Percentiles rank a stretch among this genome's conserved stretches.
Evolutionary conservation across 2,329 filamentous ascomycete genomes (phyloP).

Genomic region (Aspergillus terreus): DNA sequence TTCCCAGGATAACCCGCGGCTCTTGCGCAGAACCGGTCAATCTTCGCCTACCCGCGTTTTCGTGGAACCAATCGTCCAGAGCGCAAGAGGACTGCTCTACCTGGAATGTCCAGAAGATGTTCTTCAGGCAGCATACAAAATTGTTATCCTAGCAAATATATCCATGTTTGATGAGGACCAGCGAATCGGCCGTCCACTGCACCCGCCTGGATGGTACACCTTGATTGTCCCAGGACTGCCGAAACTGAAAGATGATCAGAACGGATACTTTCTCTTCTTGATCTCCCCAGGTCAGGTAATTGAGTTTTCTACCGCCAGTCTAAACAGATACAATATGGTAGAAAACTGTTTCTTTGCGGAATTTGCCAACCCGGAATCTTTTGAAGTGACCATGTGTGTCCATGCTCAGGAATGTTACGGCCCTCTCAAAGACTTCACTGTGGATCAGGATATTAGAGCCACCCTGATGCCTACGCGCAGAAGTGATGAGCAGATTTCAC

Average conservation of each 20-base stretch:
- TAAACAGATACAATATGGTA: conserved; percentile 22
- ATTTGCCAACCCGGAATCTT: conserved; percentile 18
- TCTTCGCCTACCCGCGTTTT: background rate
- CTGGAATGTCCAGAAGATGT: background rate
- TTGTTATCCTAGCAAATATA: background rate
- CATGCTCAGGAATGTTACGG: conserved; percentile 26
- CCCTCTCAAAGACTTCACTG: conserved; percentile 25
- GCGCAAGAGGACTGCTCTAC: background rate
- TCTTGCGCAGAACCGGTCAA: background rate
- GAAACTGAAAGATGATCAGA: conserved; percentile 17
- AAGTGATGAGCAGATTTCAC: background rate
- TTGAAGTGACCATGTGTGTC: conserved; percentile 26
- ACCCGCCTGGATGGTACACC: conserved; percentile 21
- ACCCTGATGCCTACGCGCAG: background rate
- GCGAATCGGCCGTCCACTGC: background rate
- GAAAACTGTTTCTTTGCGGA: conserved; percentile 30
- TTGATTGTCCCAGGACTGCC: conserved; percentile 28
- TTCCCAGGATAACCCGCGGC: too few species aligned
- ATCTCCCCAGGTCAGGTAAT: conserved; percentile 24
- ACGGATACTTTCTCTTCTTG: conserved; percentile 27
- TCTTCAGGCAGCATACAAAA: background rate
- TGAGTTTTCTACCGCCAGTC: conserved; percentile 26
- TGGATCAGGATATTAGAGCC: conserved; percentile 22
- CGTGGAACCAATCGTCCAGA: background rate
- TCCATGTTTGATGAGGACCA: background rate